Evolutionary conservation across 805 yeast genomes (phyloP).

Genomic region (Barnettozyma wickerhamii): DNA sequence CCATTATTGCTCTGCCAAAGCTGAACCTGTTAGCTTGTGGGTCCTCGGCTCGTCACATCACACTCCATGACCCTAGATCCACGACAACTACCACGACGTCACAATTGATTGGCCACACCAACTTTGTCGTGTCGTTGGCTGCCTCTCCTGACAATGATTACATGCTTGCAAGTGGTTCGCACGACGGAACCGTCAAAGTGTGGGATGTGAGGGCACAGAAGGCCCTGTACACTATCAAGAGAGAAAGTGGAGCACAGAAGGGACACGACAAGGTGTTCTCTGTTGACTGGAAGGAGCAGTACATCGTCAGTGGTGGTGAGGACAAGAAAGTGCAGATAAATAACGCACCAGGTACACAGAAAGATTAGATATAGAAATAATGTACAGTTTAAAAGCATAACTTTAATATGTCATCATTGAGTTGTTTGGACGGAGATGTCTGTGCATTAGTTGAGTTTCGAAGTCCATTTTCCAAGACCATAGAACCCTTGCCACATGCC

Average conservation of each 20-base stretch:
- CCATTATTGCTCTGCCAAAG: conserved; percentile 63
- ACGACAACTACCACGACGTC: conserved; percentile 58
- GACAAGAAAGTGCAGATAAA: conserved; percentile 91
- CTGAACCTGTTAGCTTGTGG: conserved; percentile 81
- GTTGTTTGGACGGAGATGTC: background rate
- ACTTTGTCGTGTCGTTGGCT: conserved; percentile 79
- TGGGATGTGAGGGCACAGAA: conserved; percentile 93
- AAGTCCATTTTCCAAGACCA: conserved; percentile 39
- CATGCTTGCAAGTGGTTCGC: conserved; percentile 88
- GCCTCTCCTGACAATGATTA: conserved; percentile 74
- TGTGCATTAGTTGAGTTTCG: conserved; percentile 1
- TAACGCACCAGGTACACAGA: conserved; percentile 28
- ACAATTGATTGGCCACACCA: conserved; percentile 84
- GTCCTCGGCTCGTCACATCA: conserved; percentile 97
- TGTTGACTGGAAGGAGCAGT: conserved; percentile 78
- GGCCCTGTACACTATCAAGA: conserved; percentile 74
- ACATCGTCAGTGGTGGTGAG: conserved; percentile 90
- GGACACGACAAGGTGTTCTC: conserved; percentile 70
- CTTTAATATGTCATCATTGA: background rate
- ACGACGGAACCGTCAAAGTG: conserved; percentile 90
- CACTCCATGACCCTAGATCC: conserved; percentile 86
- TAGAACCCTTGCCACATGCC: conserved; percentile 79
- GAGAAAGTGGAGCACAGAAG: conserved; percentile 52
- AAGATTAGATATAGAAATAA: background rate
- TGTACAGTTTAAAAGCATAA: too few relatives aligned